A percentile compares a stretch with the other conserved stretches of the same genome.
phyloP scores from a whole-genome alignment of 139 green algal species.

The Picochlorum sp. region DNA sequence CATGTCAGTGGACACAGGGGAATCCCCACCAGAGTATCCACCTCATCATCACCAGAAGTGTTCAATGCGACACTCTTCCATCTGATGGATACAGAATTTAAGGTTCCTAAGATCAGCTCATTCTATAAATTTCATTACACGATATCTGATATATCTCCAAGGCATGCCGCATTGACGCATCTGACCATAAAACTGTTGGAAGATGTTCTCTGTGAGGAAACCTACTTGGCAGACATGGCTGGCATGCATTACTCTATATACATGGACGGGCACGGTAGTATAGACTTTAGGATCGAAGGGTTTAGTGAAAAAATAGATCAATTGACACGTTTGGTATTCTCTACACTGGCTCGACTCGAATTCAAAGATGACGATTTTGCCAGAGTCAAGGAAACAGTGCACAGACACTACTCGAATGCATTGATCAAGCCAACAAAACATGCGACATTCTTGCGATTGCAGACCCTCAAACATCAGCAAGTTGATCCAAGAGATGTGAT shows the following conservation, averaged over 20 bases:
- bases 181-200: conserved; percentile 72
- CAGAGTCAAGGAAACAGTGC: conserved; percentile 58
- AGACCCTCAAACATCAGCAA: conserved; percentile 34
- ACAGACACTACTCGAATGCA: conserved; percentile 71
- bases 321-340: conserved; percentile 56
- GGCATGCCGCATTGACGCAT: conserved; percentile 40
- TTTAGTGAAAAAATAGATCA: conserved; percentile 82
- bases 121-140: conserved; percentile 55
- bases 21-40: too few relatives aligned
- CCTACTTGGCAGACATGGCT: conserved; percentile 80
- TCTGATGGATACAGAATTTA: conserved; percentile 69
- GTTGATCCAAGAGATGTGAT: conserved; percentile 30
- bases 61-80: conserved; percentile 54
- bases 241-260: conserved; percentile 54
- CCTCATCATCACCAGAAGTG: too few relatives aligned
- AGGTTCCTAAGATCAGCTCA: conserved; percentile 44
- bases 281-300: conserved; percentile 76
- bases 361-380: conserved; percentile 33
- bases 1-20: too few relatives aligned
- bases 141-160: conserved; percentile 26
- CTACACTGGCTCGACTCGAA: conserved; percentile 34
- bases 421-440: conserved; percentile 72
- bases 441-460: conserved; percentile 64
- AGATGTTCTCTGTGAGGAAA: conserved; percentile 75
- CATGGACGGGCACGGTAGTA: conserved; percentile 36